These are phyloP conservation scores for Thermomucor indicae-seudaticae DNA, from an alignment of 371 early-diverging fungal species.

Conservation along the genomic window DNA sequence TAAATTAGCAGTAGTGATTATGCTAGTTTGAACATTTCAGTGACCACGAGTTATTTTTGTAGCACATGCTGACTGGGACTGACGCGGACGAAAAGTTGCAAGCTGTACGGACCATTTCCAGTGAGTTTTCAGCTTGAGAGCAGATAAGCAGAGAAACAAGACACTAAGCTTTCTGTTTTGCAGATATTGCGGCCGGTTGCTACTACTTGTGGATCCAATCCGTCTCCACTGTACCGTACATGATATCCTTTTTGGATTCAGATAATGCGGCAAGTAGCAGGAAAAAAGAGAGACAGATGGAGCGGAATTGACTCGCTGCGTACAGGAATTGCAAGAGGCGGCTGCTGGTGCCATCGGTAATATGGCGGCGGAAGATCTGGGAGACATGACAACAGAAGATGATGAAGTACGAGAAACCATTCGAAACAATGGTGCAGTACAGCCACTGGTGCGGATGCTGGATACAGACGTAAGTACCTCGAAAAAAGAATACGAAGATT, in stretches of 20 bases:
- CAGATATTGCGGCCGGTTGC: constrained; percentile 66
- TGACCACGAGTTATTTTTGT: not conserved
- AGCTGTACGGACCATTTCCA: constrained; percentile 62
- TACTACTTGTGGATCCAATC: constrained; percentile 54
- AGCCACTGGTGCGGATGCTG: constrained; percentile 52
- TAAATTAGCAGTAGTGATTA: not conserved
- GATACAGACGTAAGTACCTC: constrained; percentile 39
- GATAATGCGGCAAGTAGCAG: constrained; percentile 38
- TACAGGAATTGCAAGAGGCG: constrained; percentile 28
- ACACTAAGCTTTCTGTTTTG: not conserved
- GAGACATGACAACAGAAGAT: constrained; percentile 68
- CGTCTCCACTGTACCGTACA: constrained; percentile 51
- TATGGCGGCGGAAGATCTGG: constrained; percentile 73
- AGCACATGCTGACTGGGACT: constrained; percentile 25
- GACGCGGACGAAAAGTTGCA: constrained; percentile 62
- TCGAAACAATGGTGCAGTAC: constrained; percentile 55
- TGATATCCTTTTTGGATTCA: constrained; percentile 52
- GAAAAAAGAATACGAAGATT: not conserved
- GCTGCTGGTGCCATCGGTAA: constrained; percentile 59
- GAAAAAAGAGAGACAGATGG: no score
- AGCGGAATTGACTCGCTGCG: no score
- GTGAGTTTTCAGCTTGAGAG: not conserved
- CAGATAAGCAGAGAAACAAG: not conserved
- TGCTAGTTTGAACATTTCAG: not conserved
- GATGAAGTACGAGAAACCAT: constrained; percentile 53